Percentiles rank a stretch among this genome's conserved stretches.
phyloP scores from a whole-genome alignment of 2,329 filamentous ascomycete genomes.

The Helminthosporium solani region DNA sequence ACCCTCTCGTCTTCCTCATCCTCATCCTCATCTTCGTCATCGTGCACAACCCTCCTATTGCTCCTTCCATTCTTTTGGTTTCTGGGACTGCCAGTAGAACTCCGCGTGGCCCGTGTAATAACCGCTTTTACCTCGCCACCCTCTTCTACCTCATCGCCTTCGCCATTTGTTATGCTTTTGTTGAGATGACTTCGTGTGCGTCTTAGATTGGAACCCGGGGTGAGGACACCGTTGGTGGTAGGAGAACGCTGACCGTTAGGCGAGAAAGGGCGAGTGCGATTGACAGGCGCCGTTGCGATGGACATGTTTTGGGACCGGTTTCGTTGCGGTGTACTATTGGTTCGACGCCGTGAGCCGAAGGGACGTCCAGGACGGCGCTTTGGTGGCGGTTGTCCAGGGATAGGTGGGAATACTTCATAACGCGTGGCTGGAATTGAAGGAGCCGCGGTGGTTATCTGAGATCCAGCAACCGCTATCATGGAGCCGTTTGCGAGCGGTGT shows the following conservation, averaged over 20 bases:
- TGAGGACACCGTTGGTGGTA: constrained; percentile 32
- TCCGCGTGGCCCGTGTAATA: constrained; percentile 31
- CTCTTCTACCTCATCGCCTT: constrained; percentile 31
- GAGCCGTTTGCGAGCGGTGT: constrained; percentile 38
- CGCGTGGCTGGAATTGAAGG: constrained; percentile 65
- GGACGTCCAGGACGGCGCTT: constrained; percentile 41
- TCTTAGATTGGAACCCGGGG: constrained; percentile 31
- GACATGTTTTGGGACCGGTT: constrained; percentile 31
- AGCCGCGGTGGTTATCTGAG: constrained; percentile 27
- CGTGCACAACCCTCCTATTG: constrained; percentile 26
- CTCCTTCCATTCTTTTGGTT: constrained; percentile 23
- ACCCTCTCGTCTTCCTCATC: constrained; percentile 33
- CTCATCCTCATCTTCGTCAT: constrained; percentile 35
- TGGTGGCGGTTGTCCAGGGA: constrained; percentile 51
- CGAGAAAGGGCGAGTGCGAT: constrained; percentile 30
- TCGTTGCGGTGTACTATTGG: constrained; percentile 37
- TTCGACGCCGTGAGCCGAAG: constrained; percentile 41
- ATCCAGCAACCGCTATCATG: constrained; percentile 29
- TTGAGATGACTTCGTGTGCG: constrained; percentile 49
- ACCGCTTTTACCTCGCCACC: constrained; percentile 33
- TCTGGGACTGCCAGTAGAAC: constrained; percentile 29
- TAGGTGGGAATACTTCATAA: constrained; percentile 76
- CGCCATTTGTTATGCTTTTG: constrained; percentile 42
- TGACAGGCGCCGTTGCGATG: constrained; percentile 34
- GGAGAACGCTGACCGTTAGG: constrained; percentile 34